Evolutionary conservation across 495 filamentous ascomycete species (phyloP).

Genomic region (Schizothecium vesticola): DNA sequence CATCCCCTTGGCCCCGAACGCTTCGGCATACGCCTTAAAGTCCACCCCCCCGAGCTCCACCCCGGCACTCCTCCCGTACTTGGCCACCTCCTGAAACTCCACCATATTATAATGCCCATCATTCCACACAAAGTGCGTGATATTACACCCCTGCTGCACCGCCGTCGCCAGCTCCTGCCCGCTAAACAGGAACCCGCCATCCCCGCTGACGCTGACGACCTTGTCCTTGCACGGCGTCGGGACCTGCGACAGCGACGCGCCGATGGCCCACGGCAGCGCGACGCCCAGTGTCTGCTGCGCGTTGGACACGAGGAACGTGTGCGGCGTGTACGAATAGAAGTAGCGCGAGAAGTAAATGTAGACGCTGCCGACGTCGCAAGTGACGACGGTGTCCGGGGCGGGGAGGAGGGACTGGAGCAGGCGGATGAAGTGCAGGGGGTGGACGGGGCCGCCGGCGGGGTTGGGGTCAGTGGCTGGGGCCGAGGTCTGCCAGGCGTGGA

Average conservation of each 20-base stretch:
- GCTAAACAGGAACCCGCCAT: conserved; percentile 40
- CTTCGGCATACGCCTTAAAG: conserved; percentile 34
- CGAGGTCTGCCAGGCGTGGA: conserved; percentile 18
- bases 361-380: conserved; percentile 34
- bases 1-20: conserved; percentile 34
- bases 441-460: conserved; percentile 19
- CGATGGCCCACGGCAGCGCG: conserved; percentile 38
- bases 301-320: conserved; percentile 33
- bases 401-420: conserved; percentile 26
- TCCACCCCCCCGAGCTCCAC: conserved; percentile 34
- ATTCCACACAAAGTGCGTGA: conserved; percentile 41
- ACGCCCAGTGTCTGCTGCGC: conserved; percentile 40
- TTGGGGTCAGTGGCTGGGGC: conserved; percentile 10
- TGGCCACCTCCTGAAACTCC: conserved; percentile 38
- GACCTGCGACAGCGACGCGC: conserved; percentile 28
- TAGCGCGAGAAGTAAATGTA: conserved; percentile 39
- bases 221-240: conserved; percentile 27
- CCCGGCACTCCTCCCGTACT: conserved; percentile 32
- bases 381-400: conserved; percentile 22
- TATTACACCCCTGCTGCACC: conserved; percentile 35
- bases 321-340: conserved; percentile 35
- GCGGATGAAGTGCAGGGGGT: conserved; percentile 34
- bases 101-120: conserved; percentile 40
- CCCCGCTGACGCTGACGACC: conserved; percentile 29
- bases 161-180: conserved; percentile 31